These are phyloP conservation scores for Cokeromyces recurvatus DNA, from an alignment of 371 early-diverging fungal genomes.

Conservation along the genomic window DNA sequence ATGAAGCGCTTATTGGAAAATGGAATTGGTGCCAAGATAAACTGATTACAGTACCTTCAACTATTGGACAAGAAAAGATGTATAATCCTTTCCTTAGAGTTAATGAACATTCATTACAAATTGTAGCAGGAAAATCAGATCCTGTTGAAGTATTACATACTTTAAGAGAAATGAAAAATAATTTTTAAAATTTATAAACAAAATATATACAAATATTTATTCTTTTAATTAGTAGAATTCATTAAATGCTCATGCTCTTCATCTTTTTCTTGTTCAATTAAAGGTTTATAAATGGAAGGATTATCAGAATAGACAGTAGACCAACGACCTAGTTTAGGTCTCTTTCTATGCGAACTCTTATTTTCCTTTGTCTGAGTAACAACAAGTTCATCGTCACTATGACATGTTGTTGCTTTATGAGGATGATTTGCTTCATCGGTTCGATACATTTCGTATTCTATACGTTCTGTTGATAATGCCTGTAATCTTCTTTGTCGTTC, in stretches of 20 bases:
- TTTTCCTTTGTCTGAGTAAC: too few relatives aligned
- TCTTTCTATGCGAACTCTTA: neutral
- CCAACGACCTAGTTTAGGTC: slow-evolving; percentile 10
- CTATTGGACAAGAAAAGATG: slow-evolving; percentile 79
- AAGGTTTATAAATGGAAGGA: too few relatives aligned
- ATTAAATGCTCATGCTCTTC: too few relatives aligned
- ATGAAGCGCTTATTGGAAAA: slow-evolving; percentile 47
- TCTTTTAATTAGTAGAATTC: neutral
- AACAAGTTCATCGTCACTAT: neutral
- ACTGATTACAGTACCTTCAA: slow-evolving; percentile 74
- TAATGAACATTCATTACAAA: slow-evolving; percentile 63
- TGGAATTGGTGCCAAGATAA: slow-evolving; percentile 54
- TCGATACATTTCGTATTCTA: slow-evolving; percentile 25
- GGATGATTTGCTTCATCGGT: neutral
- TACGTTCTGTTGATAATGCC: slow-evolving; percentile 10
- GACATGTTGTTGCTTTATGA: neutral
- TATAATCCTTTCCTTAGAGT: slow-evolving; percentile 91
- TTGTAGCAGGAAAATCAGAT: slow-evolving; percentile 56
- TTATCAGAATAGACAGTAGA: slow-evolving; percentile 1
- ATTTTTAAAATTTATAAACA: slow-evolving; percentile 1
- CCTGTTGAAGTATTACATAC: slow-evolving; percentile 75
- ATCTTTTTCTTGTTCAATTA: too few relatives aligned
- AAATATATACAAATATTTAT: neutral
- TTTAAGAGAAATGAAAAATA: slow-evolving; percentile 77
- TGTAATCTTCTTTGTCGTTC: slow-evolving; percentile 7